A percentile compares a stretch with the other conserved stretches of the same genome.
These are phyloP conservation scores for Bipolaris oryzae DNA, from an alignment of 2,329 filamentous ascomycete species.

Conservation along the genomic window DNA sequence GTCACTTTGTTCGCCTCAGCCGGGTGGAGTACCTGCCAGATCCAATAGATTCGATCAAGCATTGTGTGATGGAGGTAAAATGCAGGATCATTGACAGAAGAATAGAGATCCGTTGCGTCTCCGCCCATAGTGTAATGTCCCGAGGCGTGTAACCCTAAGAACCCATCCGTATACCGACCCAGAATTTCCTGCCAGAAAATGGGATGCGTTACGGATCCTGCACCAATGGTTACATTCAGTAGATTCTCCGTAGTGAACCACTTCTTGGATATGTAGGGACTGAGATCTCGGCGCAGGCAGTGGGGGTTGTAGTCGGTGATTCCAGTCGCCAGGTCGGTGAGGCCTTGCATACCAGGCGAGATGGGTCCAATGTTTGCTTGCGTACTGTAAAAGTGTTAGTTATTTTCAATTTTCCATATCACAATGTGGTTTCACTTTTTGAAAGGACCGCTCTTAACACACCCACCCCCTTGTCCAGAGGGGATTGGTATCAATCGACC, in stretches of 20 bases:
- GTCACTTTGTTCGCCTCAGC: constrained; percentile 9
- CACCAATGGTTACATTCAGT: constrained; percentile 4
- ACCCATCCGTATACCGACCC: constrained; percentile 6
- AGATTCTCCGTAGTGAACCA: constrained; percentile 7
- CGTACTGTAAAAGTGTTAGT: not conserved
- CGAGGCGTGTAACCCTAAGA: constrained; percentile 7
- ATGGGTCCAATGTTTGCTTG: constrained; percentile 8
- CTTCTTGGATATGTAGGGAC: constrained; percentile 5
- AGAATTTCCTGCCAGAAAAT: constrained; percentile 10
- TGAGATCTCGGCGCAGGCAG: constrained; percentile 7
- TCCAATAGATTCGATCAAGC: constrained; percentile 10
- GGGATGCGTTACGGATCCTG: not conserved
- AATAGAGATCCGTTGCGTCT: constrained; percentile 9
- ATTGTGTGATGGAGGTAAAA: constrained; percentile 10
- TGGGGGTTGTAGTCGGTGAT: constrained; percentile 5
- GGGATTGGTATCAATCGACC: constrained; percentile 3
- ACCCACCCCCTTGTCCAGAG: constrained; percentile 8
- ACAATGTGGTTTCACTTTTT: not conserved
- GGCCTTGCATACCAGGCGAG: constrained; percentile 10
- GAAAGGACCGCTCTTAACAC: constrained; percentile 8
- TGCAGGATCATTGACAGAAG: constrained; percentile 8
- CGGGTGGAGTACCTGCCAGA: constrained; percentile 10
- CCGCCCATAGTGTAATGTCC: constrained; percentile 9
- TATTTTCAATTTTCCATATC: rapidly evolving
- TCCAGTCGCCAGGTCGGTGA: constrained; percentile 2